Evolutionary conservation across 129 eudicot species (phyloP).

Genomic region (Dittrichia graveolens): DNA sequence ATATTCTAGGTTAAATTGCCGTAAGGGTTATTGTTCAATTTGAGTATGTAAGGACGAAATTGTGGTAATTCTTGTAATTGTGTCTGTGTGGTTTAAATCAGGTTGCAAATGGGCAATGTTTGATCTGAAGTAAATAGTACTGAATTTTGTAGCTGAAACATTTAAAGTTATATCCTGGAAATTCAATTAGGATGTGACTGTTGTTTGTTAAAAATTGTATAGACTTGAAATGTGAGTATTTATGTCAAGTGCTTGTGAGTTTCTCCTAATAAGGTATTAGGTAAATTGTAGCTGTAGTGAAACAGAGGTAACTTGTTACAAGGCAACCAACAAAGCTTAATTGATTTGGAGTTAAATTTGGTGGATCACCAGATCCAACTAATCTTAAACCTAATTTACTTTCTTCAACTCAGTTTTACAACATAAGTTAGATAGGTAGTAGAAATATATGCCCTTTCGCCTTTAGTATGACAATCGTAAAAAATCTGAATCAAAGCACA

Average conservation of each 20-base stretch:
- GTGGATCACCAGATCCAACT: slow-evolving; percentile 36
- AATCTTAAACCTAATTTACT: slow-evolving; percentile 34
- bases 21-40: not conserved
- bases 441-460: slow-evolving; percentile 25
- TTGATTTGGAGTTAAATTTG: slow-evolving; percentile 30
- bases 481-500: not conserved
- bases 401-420: slow-evolving; percentile 12
- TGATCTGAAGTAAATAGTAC: slow-evolving; percentile 19
- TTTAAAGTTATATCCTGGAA: not conserved
- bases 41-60: not conserved
- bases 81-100: not conserved
- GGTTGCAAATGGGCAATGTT: slow-evolving; percentile 8
- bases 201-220: not conserved
- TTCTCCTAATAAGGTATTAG: slow-evolving; percentile 14
- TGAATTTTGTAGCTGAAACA: slow-evolving; percentile 21
- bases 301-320: slow-evolving; percentile 24
- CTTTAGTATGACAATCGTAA: slow-evolving; percentile 6
- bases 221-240: not conserved
- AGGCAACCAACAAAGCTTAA: slow-evolving; percentile 18
- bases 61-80: not conserved
- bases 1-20: slow-evolving; percentile 24
- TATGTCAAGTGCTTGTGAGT: slow-evolving; percentile 12
- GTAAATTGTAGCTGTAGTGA: slow-evolving; percentile 32
- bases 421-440: slow-evolving; percentile 12
- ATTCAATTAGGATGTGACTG: not conserved